Evolutionary conservation across 768 basidiomycete genomes (phyloP).

Genomic region (Chalciporus sphaerocephalus): DNA sequence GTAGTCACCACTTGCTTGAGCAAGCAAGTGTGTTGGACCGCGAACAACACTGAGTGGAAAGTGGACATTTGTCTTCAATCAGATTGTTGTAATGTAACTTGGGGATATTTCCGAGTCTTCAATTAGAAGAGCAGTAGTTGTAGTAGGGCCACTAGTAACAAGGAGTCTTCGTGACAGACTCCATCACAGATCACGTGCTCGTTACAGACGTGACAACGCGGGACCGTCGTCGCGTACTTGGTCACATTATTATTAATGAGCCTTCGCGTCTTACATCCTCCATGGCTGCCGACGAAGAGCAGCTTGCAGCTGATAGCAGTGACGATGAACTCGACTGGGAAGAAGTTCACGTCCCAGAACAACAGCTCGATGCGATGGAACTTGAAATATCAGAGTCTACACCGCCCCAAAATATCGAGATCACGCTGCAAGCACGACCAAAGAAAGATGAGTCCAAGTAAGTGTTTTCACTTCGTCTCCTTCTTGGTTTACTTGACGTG

Average conservation of each 20-base stretch:
- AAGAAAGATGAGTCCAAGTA: conserved; percentile 44
- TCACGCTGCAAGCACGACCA: conserved; percentile 54
- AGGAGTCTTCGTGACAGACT: conserved; percentile 2
- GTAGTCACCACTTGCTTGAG: no score
- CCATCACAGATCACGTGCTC: conserved; percentile 9
- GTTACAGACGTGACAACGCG: conserved; percentile 23
- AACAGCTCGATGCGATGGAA: conserved; percentile 21
- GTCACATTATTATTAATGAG: conserved; percentile 7
- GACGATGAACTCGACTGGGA: conserved; percentile 82
- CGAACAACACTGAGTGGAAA: no score
- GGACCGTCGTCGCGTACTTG: conserved; percentile 11
- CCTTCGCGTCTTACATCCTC: conserved; percentile 2
- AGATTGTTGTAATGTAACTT: no score
- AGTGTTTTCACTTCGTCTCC: conserved; percentile 19
- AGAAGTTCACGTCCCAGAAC: conserved; percentile 60
- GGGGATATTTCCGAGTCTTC: no score
- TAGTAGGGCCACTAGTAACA: no score
- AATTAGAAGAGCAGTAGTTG: no score
- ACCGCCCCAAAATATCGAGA: conserved; percentile 57
- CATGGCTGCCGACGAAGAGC: conserved; percentile 18
- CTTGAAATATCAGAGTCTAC: conserved; percentile 24
- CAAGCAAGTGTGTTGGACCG: no score
- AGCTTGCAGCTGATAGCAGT: conserved; percentile 28
- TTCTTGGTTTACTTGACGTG: background rate
- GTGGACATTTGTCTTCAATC: no score